These are phyloP conservation scores for Cladosporium velox DNA, from an alignment of 2,329 filamentous ascomycete species.

Conservation along the genomic window DNA sequence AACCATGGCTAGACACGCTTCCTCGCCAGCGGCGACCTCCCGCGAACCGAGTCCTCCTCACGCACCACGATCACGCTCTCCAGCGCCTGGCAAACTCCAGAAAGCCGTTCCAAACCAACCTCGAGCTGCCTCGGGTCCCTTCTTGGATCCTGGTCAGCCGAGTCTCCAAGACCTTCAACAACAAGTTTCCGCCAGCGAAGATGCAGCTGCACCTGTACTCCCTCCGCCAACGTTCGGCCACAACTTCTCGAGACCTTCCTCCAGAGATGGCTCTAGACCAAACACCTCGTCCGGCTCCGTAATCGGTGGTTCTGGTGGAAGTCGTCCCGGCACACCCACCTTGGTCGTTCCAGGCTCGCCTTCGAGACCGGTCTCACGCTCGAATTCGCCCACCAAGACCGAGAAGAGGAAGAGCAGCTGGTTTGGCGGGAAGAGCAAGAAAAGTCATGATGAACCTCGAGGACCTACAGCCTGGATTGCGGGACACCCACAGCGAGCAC, in stretches of 20 bases:
- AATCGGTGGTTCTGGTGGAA: constrained; percentile 23
- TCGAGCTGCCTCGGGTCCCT: constrained; percentile 12
- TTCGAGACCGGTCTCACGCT: constrained; percentile 22
- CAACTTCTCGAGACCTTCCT: constrained; percentile 26
- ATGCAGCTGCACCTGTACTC: constrained; percentile 24
- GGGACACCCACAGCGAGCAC: constrained; percentile 57
- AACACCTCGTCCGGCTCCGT: constrained; percentile 23
- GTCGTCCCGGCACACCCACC: constrained; percentile 30
- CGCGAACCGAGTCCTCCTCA: not conserved
- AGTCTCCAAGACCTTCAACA: constrained; percentile 30
- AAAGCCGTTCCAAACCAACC: constrained; percentile 6
- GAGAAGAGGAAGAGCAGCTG: constrained; percentile 37
- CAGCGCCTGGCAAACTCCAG: not conserved
- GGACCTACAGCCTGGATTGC: constrained; percentile 59
- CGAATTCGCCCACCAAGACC: constrained; percentile 22
- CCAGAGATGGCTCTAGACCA: constrained; percentile 27
- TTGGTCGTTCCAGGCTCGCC: constrained; percentile 25
- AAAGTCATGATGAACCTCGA: constrained; percentile 38
- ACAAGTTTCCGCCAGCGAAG: constrained; percentile 21
- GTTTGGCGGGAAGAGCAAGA: constrained; percentile 37
- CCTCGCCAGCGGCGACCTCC: not conserved
- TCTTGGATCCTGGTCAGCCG: constrained; percentile 21
- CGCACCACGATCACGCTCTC: not conserved
- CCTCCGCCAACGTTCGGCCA: constrained; percentile 22
- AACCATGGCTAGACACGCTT: constrained; percentile 2